Evolutionary conservation across 768 basidiomycete genomes (phyloP).

Genomic region (Fibroporia radiculosa): DNA sequence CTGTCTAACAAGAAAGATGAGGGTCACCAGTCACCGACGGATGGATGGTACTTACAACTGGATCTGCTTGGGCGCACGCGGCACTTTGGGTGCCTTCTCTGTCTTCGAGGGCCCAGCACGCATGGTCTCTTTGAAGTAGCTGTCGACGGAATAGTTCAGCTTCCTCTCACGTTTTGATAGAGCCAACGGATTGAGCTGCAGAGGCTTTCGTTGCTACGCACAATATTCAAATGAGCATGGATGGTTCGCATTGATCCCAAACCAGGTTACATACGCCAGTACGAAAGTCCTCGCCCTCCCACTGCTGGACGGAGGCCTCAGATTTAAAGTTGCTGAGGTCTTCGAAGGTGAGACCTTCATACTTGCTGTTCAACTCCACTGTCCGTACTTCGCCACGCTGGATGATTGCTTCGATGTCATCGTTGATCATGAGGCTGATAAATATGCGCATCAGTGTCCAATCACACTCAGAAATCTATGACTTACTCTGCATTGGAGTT

Average conservation of each 20-base stretch:
- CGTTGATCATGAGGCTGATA: slow-evolving; percentile 64
- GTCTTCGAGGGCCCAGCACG: slow-evolving; percentile 71
- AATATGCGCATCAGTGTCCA: neutral
- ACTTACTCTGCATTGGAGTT: slow-evolving; percentile 67
- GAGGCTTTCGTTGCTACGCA: slow-evolving; percentile 45
- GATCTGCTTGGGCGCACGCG: slow-evolving; percentile 84
- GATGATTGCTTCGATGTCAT: slow-evolving; percentile 94
- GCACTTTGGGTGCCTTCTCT: slow-evolving; percentile 77
- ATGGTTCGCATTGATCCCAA: neutral
- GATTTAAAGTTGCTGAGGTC: slow-evolving; percentile 97
- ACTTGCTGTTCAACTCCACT: slow-evolving; percentile 80
- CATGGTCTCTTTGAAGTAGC: slow-evolving; percentile 90
- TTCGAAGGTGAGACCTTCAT: slow-evolving; percentile 87
- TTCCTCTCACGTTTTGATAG: slow-evolving; percentile 92
- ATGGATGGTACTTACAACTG: slow-evolving; percentile 46
- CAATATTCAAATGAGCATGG: neutral
- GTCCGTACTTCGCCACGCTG: slow-evolving; percentile 87
- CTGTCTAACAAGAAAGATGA: slow-evolving; percentile 57
- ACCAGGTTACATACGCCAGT: slow-evolving; percentile 39
- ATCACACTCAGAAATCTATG: neutral
- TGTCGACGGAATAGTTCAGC: slow-evolving; percentile 89
- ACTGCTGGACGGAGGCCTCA: slow-evolving; percentile 83
- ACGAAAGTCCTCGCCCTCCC: slow-evolving; percentile 94
- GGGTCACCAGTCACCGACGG: neutral
- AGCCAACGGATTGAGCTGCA: slow-evolving; percentile 74